Evolutionary conservation across 805 yeast species (phyloP), one percentile per base, ranked within the genome.

Genomic region (Torulaspora maleeae): DNA sequence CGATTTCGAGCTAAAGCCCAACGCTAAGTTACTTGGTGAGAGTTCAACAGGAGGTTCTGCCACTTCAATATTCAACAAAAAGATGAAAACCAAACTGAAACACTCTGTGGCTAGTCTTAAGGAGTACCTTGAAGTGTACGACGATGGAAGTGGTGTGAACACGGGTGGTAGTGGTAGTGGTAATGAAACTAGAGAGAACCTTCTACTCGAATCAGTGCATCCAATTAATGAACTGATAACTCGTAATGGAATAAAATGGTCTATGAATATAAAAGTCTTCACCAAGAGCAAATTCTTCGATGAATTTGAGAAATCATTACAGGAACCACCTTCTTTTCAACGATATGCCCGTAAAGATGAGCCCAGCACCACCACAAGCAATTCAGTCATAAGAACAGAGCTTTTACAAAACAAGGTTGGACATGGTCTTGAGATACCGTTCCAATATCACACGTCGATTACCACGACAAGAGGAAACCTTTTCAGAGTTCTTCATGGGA

Each of bases 41-140:
- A 47, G 44, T 2, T 38, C 36, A 16, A 17, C 48, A 8, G 27
- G 38, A 12, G 38, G 47, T 7, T 27, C 51, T 10, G 32, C 48
- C 2, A 33, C 52, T 4, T 40, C 40, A 16, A 39, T 61, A n/a
- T 61, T 61, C 38, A 60, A 49, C 27, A 60, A 58, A 20, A 58
- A 37, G 53, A 55, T 45, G 47, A 60, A 53, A 49, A 56, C 72
- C 15, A 71, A 67, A 44, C 52, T 82, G 27, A 77, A 74, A 51
- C 64, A 65, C 38, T 64, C 79, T 4, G 61, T 70, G 0, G 63
- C 77, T 36, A 80, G 77, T 48, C 51, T 82, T 4, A 71, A 72
- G 47, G 86, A 82, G 54, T 64, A 74, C 3, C 58, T 80, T 34
- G 83, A 77, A 54, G 70, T 77, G 41, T 73, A 72, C 44, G 80